These are phyloP conservation scores for Arthrobotrys musiformis DNA, from an alignment of 2,329 filamentous ascomycete species.

Conservation along the genomic window DNA sequence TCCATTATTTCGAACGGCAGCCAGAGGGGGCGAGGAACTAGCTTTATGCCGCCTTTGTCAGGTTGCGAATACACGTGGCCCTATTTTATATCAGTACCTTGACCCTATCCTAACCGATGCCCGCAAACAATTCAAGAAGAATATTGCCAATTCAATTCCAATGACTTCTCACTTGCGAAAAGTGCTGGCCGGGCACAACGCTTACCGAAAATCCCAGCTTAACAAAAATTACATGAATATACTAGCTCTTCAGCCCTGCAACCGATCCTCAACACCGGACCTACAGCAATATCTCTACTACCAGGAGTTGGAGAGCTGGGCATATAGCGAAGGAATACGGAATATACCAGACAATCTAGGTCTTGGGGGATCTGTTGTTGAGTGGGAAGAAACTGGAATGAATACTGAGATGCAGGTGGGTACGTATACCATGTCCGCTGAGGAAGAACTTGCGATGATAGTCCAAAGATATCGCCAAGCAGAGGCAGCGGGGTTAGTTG, in stretches of 20 bases:
- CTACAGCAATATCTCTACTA: slow-evolving; percentile 16
- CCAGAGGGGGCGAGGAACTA: too few relatives aligned
- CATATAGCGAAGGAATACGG: background rate
- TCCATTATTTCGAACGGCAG: too few relatives aligned
- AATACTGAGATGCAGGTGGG: background rate
- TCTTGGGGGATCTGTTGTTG: background rate
- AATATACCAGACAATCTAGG: background rate
- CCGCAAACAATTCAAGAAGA: background rate
- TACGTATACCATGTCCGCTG: background rate
- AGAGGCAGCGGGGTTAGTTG: background rate
- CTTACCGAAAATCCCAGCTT: background rate
- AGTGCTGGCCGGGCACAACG: background rate
- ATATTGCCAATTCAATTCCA: background rate
- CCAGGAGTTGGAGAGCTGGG: slow-evolving; percentile 5
- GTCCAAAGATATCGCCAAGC: background rate
- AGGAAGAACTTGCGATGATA: background rate
- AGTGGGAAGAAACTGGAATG: background rate
- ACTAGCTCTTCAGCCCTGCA: background rate
- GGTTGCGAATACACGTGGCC: background rate
- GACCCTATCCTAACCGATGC: background rate
- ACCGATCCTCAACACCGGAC: slow-evolving; percentile 2
- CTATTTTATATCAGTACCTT: slow-evolving; percentile 2
- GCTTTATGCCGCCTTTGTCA: background rate
- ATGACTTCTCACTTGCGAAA: background rate
- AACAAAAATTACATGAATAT: background rate